Base-by-base conservation (phyloP, 2,329 filamentous ascomycete genomes). In the Lasiodiplodia gonubiensis region DNA sequence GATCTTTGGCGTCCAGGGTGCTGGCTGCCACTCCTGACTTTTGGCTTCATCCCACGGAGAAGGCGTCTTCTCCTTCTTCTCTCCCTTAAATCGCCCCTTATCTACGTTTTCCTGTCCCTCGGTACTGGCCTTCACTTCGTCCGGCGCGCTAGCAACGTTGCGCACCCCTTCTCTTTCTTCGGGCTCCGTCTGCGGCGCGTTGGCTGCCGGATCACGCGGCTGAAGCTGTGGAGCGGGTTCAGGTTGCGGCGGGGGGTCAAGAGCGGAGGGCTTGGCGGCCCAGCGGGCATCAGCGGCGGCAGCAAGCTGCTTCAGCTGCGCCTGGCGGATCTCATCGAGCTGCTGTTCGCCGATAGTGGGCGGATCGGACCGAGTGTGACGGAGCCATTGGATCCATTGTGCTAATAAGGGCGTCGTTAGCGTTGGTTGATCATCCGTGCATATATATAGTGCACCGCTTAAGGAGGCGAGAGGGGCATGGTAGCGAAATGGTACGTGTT, bases 341-440 rank as follows among this genome's bases (percentile, higher is more conserved):
- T 83, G 82, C 72, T 89, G 88, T 76, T 90, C 88, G 71, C 83
- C 74, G 60, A 90, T 74, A 1, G 83, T 82, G 0, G 88, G 88
- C 2, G 88, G 80, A 18, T 85, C 79, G 63, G 78, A 72, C 53
- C 88, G 86, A 11, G 87, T 86, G 71, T 89, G 83, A 72, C 88
- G 86, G 30, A 90, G 85, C 88, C 88, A 90, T 79, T 90, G 88
- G 73, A 88, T 86, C 88, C 88, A 90, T 83, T 88, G 86, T 64
- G 88, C 85, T 88, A 74, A 21, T 52, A 16, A 49, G 18, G 42
- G 8, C 12, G 53, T 30, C 25, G 49, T 64, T 33, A 64, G 61
- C 30, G 25, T 14, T 21, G 39, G 18, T 18, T 10, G 27, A 33
- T n/a, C 39, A n/a, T n/a, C 6, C 27, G 55, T 37, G n/a, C 35